A percentile compares a stretch with the other conserved stretches of the same genome.
Conservation (phyloP, 805 yeast genomes). For the Candida stauntonica region DNA sequence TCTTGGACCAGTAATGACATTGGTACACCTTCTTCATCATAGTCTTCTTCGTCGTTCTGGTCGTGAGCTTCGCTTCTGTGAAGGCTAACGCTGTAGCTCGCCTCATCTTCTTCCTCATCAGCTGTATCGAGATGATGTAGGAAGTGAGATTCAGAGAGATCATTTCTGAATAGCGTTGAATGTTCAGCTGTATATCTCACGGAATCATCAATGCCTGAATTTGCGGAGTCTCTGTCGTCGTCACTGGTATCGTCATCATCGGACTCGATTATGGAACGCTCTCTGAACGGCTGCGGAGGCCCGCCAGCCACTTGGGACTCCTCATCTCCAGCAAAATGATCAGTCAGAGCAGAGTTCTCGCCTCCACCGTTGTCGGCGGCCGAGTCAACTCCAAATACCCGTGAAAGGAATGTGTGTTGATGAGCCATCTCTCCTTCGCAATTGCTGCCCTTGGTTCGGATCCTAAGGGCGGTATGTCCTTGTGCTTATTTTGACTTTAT, state of each 20-base stretch:
- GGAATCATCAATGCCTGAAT: neutral
- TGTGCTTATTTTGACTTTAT: too few species aligned
- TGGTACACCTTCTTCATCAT: conserved; percentile 23
- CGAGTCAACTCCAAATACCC: conserved; percentile 52
- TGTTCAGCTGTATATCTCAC: neutral
- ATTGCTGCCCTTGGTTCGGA: too few species aligned
- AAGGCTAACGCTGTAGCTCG: conserved; percentile 1
- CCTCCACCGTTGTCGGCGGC: conserved; percentile 20
- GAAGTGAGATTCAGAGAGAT: conserved; percentile 11
- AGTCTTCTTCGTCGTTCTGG: conserved; percentile 16
- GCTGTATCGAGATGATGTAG: conserved; percentile 5
- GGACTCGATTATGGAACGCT: conserved; percentile 24
- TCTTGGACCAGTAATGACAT: conserved; percentile 20
- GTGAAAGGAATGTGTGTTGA: conserved; percentile 46
- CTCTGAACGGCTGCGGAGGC: conserved; percentile 5
- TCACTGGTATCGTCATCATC: conserved; percentile 18
- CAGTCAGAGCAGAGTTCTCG: conserved; percentile 15
- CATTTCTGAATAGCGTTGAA: conserved; percentile 11
- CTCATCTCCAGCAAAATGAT: conserved; percentile 13
- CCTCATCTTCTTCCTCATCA: conserved; percentile 13
- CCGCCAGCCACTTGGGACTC: conserved; percentile 6
- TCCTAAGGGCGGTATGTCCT: too few species aligned
- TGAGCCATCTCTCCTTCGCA: conserved; percentile 16
- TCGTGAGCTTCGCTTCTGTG: neutral
- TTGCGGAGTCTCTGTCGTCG: conserved; percentile 11